A percentile compares a stretch with the other conserved stretches of the same genome.
Conservation (phyloP, 2,329 filamentous ascomycete genomes). For the Didymella keratinophila region DNA sequence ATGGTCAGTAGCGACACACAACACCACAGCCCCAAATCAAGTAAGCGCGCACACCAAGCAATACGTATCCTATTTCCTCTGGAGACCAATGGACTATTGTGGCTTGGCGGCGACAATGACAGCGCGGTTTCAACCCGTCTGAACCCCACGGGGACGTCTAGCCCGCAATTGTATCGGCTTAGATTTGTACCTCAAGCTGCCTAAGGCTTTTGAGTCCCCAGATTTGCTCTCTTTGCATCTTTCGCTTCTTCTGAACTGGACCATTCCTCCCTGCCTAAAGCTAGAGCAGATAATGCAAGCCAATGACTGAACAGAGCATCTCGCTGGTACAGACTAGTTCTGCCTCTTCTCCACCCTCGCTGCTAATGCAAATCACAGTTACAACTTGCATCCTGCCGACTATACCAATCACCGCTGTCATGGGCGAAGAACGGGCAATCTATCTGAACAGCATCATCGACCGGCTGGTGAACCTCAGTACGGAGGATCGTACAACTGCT, state of each 20-base stretch:
- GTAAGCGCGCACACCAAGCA: conserved; percentile 16
- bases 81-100: neutral
- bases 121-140: conserved; percentile 14
- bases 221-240: neutral
- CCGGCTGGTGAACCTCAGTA: conserved; percentile 2
- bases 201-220: neutral
- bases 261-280: neutral
- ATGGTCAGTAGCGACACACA: conserved; percentile 2
- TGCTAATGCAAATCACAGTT: neutral
- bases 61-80: conserved; percentile 12
- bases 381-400: neutral
- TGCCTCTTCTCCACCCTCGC: too few relatives aligned
- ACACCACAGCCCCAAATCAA: conserved; percentile 13
- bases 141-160: conserved; percentile 9
- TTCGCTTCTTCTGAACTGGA: neutral
- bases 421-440: conserved; percentile 5
- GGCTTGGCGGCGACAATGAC: conserved; percentile 15
- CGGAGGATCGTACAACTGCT: conserved; percentile 7
- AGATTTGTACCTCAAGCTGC: neutral
- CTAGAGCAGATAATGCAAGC: neutral
- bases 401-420: neutral
- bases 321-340: neutral
- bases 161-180: neutral
- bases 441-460: conserved; percentile 7
- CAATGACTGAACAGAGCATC: neutral